phyloP scores from a whole-genome alignment of 495 filamentous ascomycete species.

The Clavariopsis aquatica region DNA sequence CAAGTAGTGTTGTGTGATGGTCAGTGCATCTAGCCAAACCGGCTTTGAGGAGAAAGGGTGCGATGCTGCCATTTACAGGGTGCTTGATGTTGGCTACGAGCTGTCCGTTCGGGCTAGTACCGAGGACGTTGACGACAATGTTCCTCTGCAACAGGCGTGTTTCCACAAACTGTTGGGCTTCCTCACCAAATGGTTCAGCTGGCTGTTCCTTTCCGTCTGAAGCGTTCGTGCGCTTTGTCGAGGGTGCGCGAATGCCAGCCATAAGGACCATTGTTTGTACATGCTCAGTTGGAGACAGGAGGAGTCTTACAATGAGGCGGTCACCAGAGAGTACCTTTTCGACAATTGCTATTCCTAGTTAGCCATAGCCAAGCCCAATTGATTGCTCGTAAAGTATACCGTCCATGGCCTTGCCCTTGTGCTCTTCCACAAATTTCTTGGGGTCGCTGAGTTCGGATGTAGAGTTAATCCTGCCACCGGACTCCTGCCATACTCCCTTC shows the following conservation, averaged over 20 bases:
- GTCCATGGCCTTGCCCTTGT: slow-evolving; percentile 75
- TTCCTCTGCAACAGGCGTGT: slow-evolving; percentile 79
- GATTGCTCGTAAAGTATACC: slow-evolving; percentile 42
- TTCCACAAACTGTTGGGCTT: slow-evolving; percentile 85
- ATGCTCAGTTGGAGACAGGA: slow-evolving; percentile 75
- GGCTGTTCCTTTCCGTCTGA: slow-evolving; percentile 75
- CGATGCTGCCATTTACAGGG: slow-evolving; percentile 80
- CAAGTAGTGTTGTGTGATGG: slow-evolving; percentile 87
- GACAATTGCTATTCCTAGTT: slow-evolving; percentile 54
- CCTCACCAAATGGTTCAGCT: slow-evolving; percentile 83
- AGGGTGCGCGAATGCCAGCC: slow-evolving; percentile 83
- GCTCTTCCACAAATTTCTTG: slow-evolving; percentile 69
- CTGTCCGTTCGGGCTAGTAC: slow-evolving; percentile 82
- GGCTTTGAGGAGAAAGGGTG: slow-evolving; percentile 79
- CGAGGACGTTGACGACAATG: slow-evolving; percentile 77
- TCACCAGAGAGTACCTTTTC: slow-evolving; percentile 92
- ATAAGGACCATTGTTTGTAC: slow-evolving; percentile 81
- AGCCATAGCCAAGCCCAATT: slow-evolving; percentile 7
- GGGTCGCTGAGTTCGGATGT: slow-evolving; percentile 74
- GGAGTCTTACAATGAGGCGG: slow-evolving; percentile 78
- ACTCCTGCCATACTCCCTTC: slow-evolving; percentile 73
- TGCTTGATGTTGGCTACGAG: slow-evolving; percentile 80
- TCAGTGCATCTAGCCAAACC: slow-evolving; percentile 91
- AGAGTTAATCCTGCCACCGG: slow-evolving; percentile 66
- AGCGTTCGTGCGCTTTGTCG: slow-evolving; percentile 75